Base-by-base conservation (phyloP, 352 stramenopile species). In the Peronosclerospora sorghi region DNA sequence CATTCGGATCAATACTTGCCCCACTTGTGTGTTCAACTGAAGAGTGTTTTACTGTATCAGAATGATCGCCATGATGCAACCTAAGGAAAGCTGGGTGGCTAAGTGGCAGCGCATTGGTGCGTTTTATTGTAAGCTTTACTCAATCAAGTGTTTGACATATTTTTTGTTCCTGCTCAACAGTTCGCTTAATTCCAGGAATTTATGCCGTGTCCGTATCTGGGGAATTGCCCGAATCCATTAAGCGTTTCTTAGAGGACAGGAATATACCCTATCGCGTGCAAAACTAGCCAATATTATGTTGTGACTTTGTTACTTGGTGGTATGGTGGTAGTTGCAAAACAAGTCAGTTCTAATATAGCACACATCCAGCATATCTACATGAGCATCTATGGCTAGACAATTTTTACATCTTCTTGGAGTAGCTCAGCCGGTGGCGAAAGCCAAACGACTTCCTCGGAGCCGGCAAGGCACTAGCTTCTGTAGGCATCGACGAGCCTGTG, bases 61-160 rank as follows among this genome's bases (percentile, higher is more conserved):
- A n/a, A 88, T 87, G 73, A 86, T 93, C 40, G 77, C 80, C 39
- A 89, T 93, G 77, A 90, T 93, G 77, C 69, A 85, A 46, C 80
- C 80, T 18, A 86, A 85, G 60, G 77, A 90, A 51, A 93, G 80
- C 60, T 93, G 80, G 80, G 80, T 93, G 26, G 80, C 80, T 47
- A 93, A 93, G 59, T 93, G 80, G 80, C 77, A 88, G 51, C 77
- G 80, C 35, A 88, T 93, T 27, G 80, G 77, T 87, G 43, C 13
- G 67, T 56, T 35, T 17, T 3, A 18, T 35, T 18, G 13, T n/a
- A 19, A 17, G 13, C 13, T 18, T 35, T 19, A 35, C 2, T 35
- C 17, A 7, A 19, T 35, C 10, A 8, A 5, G 12, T 35, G 9
- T 23, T 35, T 14, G 29, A 26, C 29, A 15, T 55, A 9, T 48